phyloP scores from a whole-genome alignment of 805 yeast genomes.

The Cyberlindnera mrakii region DNA sequence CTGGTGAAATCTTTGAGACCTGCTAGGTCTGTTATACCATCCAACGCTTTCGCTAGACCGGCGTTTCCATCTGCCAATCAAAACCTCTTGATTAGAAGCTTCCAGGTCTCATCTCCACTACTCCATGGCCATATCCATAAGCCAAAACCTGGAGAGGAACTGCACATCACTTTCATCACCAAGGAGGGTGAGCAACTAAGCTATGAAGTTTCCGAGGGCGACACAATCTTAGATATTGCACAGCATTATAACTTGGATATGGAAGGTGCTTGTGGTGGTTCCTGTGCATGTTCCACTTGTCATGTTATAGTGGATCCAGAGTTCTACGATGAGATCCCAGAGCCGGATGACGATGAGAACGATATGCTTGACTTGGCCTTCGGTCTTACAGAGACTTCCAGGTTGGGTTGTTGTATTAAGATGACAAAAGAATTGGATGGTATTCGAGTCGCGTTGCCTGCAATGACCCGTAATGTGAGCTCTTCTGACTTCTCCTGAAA shows the following conservation, averaged over 20 bases:
- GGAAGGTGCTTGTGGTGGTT: conserved; percentile 99
- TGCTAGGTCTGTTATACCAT: not conserved
- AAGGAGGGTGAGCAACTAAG: conserved; percentile 84
- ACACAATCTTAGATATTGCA: conserved; percentile 86
- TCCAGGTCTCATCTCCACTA: conserved; percentile 22
- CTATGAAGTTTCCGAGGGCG: conserved; percentile 88
- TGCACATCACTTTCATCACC: conserved; percentile 80
- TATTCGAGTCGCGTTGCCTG: conserved; percentile 88
- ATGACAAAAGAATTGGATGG: conserved; percentile 93
- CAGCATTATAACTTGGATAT: conserved; percentile 90
- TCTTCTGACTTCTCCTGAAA: conserved; percentile 60
- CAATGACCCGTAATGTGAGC: conserved; percentile 93
- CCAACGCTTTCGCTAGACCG: not conserved
- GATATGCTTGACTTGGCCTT: conserved; percentile 98
- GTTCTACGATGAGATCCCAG: conserved; percentile 83
- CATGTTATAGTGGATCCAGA: conserved; percentile 96
- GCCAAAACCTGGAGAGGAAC: conserved; percentile 91
- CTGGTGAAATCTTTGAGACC: conserved; percentile 1
- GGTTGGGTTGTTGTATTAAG: conserved; percentile 89
- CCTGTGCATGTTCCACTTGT: conserved; percentile 98
- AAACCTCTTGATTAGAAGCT: conserved; percentile 19
- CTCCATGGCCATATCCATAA: conserved; percentile 82
- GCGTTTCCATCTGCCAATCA: conserved; percentile 12
- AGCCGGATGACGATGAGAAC: conserved; percentile 96
- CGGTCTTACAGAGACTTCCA: conserved; percentile 93